A percentile compares a stretch with the other conserved stretches of the same genome.
These are phyloP conservation scores for Naganishia sp. DNA, from an alignment of 1,284 basidiomycete genomes.

Conservation along the genomic window DNA sequence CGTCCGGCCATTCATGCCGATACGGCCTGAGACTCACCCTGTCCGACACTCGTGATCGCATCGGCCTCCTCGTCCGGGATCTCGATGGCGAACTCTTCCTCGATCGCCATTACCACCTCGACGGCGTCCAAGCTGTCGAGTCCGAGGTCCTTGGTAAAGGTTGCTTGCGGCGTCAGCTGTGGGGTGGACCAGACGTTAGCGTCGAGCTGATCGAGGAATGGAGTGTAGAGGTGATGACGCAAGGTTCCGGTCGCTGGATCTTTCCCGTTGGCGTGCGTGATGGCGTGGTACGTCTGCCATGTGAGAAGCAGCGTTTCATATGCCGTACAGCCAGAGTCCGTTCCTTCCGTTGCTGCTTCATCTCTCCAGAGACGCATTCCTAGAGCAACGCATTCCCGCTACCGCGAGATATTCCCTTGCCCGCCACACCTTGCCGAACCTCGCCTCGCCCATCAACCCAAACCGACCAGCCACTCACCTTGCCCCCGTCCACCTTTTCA, in stretches of 20 bases:
- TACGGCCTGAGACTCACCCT: constrained; percentile 63
- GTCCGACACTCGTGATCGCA: constrained; percentile 88
- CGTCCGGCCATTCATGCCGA: neutral
- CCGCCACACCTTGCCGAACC: neutral
- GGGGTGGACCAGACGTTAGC: neutral
- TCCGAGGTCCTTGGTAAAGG: constrained; percentile 85
- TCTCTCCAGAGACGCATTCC: too few relatives aligned
- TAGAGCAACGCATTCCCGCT: too few relatives aligned
- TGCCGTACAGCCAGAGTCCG: too few relatives aligned
- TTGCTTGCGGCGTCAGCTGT: constrained; percentile 72
- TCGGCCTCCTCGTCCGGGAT: constrained; percentile 99
- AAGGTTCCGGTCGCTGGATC: too few relatives aligned
- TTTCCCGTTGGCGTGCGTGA: neutral
- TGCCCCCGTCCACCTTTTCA: constrained; percentile 86
- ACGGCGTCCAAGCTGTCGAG: constrained; percentile 97
- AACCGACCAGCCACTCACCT: constrained; percentile 60
- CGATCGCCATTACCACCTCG: constrained; percentile 99
- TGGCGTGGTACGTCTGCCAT: neutral
- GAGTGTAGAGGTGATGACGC: neutral
- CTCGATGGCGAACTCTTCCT: constrained; percentile 75
- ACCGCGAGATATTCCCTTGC: too few relatives aligned
- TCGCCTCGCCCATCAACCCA: neutral
- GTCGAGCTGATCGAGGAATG: neutral
- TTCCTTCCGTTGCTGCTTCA: too few relatives aligned
- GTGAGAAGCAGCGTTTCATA: too few relatives aligned